Conservation (phyloP, 164 flowering plant species). For the Pachysandra terminalis region DNA sequence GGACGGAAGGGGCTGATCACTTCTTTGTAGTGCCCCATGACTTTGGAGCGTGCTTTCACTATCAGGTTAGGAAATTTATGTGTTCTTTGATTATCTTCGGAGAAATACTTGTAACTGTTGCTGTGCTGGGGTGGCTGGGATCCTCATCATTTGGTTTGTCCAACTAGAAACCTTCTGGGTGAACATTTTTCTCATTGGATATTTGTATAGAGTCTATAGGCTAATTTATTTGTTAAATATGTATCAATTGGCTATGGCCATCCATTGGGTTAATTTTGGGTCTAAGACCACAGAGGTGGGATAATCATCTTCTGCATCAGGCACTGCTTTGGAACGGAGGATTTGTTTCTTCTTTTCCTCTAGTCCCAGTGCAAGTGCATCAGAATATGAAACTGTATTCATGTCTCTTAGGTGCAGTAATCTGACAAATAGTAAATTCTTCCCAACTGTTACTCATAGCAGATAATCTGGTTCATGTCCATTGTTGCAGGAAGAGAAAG, state of each 20-base stretch:
- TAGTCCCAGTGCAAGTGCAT: not conserved
- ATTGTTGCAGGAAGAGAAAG: constrained; percentile 77
- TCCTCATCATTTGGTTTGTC: too few relatives aligned
- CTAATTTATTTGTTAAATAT: too few relatives aligned
- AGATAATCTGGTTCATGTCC: not conserved
- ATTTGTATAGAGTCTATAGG: too few relatives aligned
- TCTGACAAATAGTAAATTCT: not conserved
- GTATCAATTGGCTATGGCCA: not conserved
- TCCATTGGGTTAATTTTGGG: not conserved
- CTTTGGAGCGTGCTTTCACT: constrained; percentile 95
- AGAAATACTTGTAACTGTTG: too few relatives aligned
- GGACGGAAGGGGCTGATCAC: constrained; percentile 94
- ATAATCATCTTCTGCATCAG: not conserved
- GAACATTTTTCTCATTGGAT: too few relatives aligned
- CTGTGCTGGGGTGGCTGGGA: too few relatives aligned
- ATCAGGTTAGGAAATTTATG: constrained; percentile 50
- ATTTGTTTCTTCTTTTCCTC: not conserved
- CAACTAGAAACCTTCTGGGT: too few relatives aligned
- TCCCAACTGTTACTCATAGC: not conserved
- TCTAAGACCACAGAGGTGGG: not conserved
- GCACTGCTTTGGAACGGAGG: not conserved
- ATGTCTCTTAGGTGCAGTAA: too few relatives aligned
- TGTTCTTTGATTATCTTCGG: not conserved
- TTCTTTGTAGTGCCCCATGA: constrained; percentile 94
- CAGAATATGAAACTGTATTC: not conserved